phyloP scores from a whole-genome alignment of 2,329 filamentous ascomycete genomes.

The Xylariomycetidae sp. region DNA sequence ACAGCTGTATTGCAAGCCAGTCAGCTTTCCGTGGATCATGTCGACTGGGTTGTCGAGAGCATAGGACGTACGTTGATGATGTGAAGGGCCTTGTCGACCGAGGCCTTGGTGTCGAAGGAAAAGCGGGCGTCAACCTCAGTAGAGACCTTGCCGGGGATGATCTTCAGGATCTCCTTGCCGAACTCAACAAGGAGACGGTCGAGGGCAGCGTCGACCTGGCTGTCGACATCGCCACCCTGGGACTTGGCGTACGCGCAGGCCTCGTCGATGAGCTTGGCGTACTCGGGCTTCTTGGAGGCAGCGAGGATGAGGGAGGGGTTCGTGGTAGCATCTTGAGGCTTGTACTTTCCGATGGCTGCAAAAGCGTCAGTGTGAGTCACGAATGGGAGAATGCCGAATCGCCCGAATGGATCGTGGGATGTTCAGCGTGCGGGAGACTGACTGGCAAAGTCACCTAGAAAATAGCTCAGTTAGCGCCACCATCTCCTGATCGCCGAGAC shows the following conservation, averaged over 20 bases:
- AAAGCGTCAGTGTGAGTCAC: conserved; percentile 9
- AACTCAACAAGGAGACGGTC: conserved; percentile 96
- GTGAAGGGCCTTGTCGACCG: conserved; percentile 91
- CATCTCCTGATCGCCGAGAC: conserved; percentile 1
- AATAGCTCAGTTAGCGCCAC: conserved; percentile 26
- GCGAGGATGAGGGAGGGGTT: conserved; percentile 98
- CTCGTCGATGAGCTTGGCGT: conserved; percentile 82
- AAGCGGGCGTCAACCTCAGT: conserved; percentile 96
- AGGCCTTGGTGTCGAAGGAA: conserved; percentile 91
- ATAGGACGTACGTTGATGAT: conserved; percentile 74
- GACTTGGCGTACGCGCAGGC: conserved; percentile 83
- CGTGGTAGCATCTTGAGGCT: conserved; percentile 99
- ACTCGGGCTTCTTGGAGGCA: conserved; percentile 96
- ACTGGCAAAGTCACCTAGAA: conserved; percentile 70
- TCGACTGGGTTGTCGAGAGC: too few species aligned
- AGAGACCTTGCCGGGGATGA: conserved; percentile 97
- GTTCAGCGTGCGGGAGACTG: conserved; percentile 33
- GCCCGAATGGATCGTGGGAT: not conserved
- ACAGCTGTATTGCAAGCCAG: conserved; percentile 59
- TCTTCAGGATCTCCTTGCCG: conserved; percentile 93
- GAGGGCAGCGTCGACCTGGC: conserved; percentile 82
- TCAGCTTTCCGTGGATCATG: too few species aligned
- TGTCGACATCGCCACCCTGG: conserved; percentile 61
- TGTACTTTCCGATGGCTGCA: conserved; percentile 95
- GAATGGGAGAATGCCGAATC: not conserved